A percentile compares a stretch with the other conserved stretches of the same genome.
Evolutionary conservation across 2,329 filamentous ascomycete genomes (phyloP).

Genomic region (Xylariaceae sp.): DNA sequence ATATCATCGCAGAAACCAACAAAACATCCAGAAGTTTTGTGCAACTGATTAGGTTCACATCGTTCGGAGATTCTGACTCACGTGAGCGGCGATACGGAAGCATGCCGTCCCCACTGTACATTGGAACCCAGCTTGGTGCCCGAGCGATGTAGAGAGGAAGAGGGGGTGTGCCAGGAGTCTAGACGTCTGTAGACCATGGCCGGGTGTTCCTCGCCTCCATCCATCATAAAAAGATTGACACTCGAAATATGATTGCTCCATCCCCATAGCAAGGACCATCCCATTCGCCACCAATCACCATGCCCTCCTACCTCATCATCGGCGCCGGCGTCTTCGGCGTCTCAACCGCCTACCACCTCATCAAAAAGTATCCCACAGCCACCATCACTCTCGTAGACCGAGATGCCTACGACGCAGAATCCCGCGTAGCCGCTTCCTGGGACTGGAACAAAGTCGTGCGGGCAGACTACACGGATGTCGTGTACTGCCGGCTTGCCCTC

Average conservation of each 20-base stretch:
- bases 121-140: too few species aligned
- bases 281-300: constrained; percentile 1
- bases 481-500: constrained; percentile 60
- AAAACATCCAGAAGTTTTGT: background rate
- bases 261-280: background rate
- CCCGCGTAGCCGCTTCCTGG: constrained; percentile 56
- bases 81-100: background rate
- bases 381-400: constrained; percentile 55
- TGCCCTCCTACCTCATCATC: constrained; percentile 49
- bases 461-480: constrained; percentile 60
- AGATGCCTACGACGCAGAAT: constrained; percentile 44
- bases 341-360: constrained; percentile 61
- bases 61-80: background rate
- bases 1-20: background rate
- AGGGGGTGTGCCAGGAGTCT: too few species aligned
- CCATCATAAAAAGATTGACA: background rate
- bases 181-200: background rate
- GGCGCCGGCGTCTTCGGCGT: constrained; percentile 63
- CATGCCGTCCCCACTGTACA: background rate
- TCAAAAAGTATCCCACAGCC: constrained; percentile 45
- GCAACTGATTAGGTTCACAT: background rate
- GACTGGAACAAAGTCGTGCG: constrained; percentile 71
- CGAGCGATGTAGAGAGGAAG: too few species aligned
- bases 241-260: background rate
- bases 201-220: background rate